Percentiles rank a stretch among this genome's conserved stretches.
phyloP scores from a whole-genome alignment of 371 early-diverging fungal genomes.

The Lichtheimia hyalospora region DNA sequence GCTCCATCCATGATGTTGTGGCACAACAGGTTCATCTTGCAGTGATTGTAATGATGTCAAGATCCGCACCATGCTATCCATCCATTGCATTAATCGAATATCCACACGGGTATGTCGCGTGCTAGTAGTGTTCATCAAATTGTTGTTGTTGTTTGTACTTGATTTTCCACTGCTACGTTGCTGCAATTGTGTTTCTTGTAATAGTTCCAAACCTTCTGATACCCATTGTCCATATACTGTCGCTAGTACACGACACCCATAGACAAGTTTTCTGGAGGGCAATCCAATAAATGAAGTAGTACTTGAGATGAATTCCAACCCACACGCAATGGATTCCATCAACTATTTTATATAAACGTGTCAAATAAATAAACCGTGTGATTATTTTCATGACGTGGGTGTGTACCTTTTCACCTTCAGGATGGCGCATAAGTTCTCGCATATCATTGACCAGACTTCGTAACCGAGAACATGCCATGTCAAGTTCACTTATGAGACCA shows the following conservation, averaged over 20 bases:
- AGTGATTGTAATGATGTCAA: slow-evolving; percentile 27
- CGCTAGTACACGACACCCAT: slow-evolving; percentile 28
- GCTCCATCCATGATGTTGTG: neutral
- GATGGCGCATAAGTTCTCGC: slow-evolving; percentile 22
- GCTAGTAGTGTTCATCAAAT: slow-evolving; percentile 2
- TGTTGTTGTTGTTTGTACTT: neutral
- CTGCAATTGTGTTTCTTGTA: slow-evolving; percentile 21
- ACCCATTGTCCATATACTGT: slow-evolving; percentile 42
- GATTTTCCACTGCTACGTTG: neutral
- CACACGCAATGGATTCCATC: slow-evolving; percentile 38
- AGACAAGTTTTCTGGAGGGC: slow-evolving; percentile 24
- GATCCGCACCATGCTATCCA: slow-evolving; percentile 38
- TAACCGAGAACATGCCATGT: slow-evolving; percentile 35
- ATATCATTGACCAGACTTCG: slow-evolving; percentile 27
- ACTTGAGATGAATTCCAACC: slow-evolving; percentile 40
- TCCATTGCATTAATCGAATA: slow-evolving; percentile 39
- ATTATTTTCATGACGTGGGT: neutral
- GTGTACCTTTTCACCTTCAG: slow-evolving; percentile 34
- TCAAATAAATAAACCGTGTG: neutral
- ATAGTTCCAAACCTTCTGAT: slow-evolving; percentile 29
- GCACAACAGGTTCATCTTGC: slow-evolving; percentile 15
- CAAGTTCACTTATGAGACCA: slow-evolving; percentile 29
- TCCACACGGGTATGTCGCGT: slow-evolving; percentile 21
- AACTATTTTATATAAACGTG: slow-evolving; percentile 16
- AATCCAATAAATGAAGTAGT: slow-evolving; percentile 32